These are phyloP conservation scores for Schoenoplectus tabernaemontani DNA, from an alignment of 202 grass and related monocot species.

Conservation along the genomic window DNA sequence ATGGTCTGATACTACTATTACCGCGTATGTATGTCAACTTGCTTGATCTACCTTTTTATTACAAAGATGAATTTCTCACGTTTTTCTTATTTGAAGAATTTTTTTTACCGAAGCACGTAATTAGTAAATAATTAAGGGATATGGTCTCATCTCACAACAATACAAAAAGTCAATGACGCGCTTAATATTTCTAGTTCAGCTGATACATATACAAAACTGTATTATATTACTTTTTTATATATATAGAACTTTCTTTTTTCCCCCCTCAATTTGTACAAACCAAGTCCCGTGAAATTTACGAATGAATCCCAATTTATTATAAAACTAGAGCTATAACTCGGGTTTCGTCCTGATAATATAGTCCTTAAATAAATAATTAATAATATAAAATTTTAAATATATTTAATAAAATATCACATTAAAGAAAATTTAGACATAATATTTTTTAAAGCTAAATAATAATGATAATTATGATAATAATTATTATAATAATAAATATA, in stretches of 20 bases:
- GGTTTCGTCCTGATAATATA: too few species aligned
- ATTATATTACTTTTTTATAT: neutral
- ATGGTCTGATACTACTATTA: too few species aligned
- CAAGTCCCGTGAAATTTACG: neutral
- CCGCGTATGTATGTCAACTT: neutral
- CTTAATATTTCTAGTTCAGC: neutral
- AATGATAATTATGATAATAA: too few species aligned
- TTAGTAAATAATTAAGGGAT: neutral
- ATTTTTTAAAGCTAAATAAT: too few species aligned
- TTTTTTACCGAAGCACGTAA: neutral
- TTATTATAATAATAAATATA: too few species aligned
- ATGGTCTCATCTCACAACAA: neutral
- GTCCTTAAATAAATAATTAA: too few species aligned
- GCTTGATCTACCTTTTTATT: neutral
- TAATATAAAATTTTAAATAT: too few species aligned
- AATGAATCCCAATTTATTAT: neutral
- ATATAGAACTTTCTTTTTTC: neutral
- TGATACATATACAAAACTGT: neutral
- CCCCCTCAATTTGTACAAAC: too few species aligned
- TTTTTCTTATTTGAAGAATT: neutral
- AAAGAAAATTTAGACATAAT: too few species aligned
- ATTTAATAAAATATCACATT: too few species aligned
- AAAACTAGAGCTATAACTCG: too few species aligned
- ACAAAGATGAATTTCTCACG: neutral
- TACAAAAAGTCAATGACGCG: neutral